Percentiles rank a stretch among this genome's conserved stretches.
phyloP scores from a whole-genome alignment of 164 flowering plant species.

The Aristolochia fimbriata region DNA sequence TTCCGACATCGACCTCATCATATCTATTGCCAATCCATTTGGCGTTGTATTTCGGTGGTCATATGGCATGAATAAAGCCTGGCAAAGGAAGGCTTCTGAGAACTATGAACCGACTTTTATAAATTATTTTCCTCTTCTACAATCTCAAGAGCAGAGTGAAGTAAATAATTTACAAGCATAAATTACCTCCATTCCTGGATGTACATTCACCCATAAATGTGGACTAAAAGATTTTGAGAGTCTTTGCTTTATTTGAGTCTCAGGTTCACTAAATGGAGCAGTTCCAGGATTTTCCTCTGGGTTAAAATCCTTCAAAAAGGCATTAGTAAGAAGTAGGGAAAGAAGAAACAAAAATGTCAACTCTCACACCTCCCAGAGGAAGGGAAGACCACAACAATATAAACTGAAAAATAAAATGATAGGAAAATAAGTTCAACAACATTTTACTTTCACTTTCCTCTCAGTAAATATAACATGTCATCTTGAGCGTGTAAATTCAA shows the following conservation, averaged over 20 bases:
- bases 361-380: neutral
- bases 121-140: too few species aligned
- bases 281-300: conserved; percentile 98
- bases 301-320: conserved; percentile 70
- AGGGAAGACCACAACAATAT: too few species aligned
- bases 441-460: too few species aligned
- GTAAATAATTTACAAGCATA: neutral
- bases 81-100: neutral
- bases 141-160: too few species aligned
- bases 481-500: too few species aligned
- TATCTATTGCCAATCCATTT: conserved; percentile 44
- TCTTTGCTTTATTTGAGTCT: conserved; percentile 85
- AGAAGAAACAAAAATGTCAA: neutral
- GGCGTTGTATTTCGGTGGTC: conserved; percentile 95
- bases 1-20: conserved; percentile 62
- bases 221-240: conserved; percentile 75
- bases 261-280: conserved; percentile 97
- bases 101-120: too few species aligned
- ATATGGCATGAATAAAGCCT: conserved; percentile 99
- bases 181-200: conserved; percentile 97
- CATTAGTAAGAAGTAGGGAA: conserved; percentile 5
- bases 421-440: too few species aligned
- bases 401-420: too few species aligned
- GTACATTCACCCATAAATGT: conserved; percentile 91
- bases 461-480: too few species aligned